A percentile compares a stretch with the other conserved stretches of the same genome.
These are phyloP conservation scores for Pterocarpus macrocarpus DNA, from an alignment of 306 rosid genomes.

Conservation along the genomic window DNA sequence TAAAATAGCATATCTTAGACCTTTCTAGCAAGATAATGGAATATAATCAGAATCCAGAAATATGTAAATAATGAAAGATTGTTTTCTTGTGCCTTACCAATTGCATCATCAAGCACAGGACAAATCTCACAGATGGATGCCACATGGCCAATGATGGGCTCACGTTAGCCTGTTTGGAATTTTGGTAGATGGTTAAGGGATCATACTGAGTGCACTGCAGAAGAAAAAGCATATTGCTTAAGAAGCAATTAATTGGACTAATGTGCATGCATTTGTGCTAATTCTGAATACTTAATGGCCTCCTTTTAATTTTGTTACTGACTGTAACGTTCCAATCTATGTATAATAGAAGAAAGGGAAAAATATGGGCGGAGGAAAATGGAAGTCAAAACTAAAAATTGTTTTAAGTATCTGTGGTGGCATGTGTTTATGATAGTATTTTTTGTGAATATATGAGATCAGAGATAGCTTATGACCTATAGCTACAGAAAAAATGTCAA, in stretches of 20 bases:
- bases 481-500: too few species aligned
- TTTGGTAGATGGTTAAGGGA: background rate
- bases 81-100: conserved; percentile 25
- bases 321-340: conserved; percentile 15
- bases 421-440: conserved; percentile 10
- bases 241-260: conserved; percentile 1
- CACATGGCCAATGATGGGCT: conserved; percentile 29
- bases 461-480: background rate
- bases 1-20: background rate
- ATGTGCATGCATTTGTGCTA: background rate
- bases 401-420: background rate
- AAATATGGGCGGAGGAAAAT: background rate
- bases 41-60: too few species aligned
- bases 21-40: background rate
- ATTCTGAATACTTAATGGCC: background rate
- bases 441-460: background rate
- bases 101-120: conserved; percentile 11
- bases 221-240: conserved; percentile 12
- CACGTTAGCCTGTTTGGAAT: conserved; percentile 30
- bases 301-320: conserved; percentile 12
- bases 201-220: conserved; percentile 9
- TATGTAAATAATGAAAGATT: background rate
- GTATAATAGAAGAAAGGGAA: background rate
- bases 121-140: background rate
- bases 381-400: conserved; percentile 28